Percentiles rank a stretch among this genome's conserved stretches.
phyloP scores from a whole-genome alignment of 768 basidiomycete species.

The Auricularia heimuer region DNA sequence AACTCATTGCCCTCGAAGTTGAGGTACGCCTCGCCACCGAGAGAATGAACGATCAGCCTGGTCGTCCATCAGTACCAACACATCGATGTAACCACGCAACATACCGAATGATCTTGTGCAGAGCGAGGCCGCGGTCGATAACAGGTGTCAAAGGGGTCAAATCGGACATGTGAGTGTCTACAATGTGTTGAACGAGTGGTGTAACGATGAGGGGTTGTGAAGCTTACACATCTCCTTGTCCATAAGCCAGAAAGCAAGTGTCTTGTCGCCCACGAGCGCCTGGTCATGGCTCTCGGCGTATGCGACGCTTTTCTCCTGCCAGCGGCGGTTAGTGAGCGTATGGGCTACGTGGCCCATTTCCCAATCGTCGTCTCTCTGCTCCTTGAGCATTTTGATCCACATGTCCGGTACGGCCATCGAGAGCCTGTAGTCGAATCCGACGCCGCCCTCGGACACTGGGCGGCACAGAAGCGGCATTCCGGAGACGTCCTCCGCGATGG shows the following conservation, averaged over 20 bases:
- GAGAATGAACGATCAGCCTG: constrained; percentile 80
- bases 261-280: constrained; percentile 97
- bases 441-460: constrained; percentile 69
- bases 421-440: constrained; percentile 96
- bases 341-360: constrained; percentile 77
- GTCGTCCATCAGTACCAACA: constrained; percentile 5
- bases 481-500: constrained; percentile 97
- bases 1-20: constrained; percentile 99
- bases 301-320: constrained; percentile 85
- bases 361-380: constrained; percentile 81
- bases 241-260: constrained; percentile 98
- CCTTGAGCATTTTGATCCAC: constrained; percentile 99
- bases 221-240: constrained; percentile 98
- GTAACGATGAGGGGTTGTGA: constrained; percentile 2
- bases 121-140: constrained; percentile 78
- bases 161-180: constrained; percentile 93
- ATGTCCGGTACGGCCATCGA: constrained; percentile 99
- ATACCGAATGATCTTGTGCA: constrained; percentile 98
- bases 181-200: not conserved
- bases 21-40: constrained; percentile 95
- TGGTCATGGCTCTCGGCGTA: constrained; percentile 97
- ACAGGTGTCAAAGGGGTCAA: constrained; percentile 70
- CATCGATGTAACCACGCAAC: constrained; percentile 10
- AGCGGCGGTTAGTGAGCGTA: constrained; percentile 81
- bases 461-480: constrained; percentile 94